Conservation (phyloP, 2,329 filamentous ascomycete species). For the Aspergillus novoparasiticus region DNA sequence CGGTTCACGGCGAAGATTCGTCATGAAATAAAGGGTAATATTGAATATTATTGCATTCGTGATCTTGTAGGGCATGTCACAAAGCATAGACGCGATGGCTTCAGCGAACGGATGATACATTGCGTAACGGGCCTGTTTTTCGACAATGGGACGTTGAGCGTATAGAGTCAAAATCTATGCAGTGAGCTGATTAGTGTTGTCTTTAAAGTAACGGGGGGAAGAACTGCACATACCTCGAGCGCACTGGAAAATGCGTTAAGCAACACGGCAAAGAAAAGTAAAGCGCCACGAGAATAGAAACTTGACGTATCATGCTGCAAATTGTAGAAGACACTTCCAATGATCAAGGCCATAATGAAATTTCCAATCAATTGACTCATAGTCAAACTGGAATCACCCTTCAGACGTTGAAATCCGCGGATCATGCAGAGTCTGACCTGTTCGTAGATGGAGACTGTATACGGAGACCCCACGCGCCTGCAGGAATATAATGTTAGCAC, state of each 20-base stretch:
- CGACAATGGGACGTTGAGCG: slow-evolving; percentile 16
- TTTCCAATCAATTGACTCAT: slow-evolving; percentile 69
- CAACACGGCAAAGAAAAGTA: slow-evolving; percentile 85
- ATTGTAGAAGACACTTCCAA: slow-evolving; percentile 81
- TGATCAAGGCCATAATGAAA: slow-evolving; percentile 73
- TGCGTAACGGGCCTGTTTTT: slow-evolving; percentile 19
- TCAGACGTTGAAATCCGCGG: slow-evolving; percentile 76
- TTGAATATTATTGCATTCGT: slow-evolving; percentile 73
- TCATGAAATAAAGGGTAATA: slow-evolving; percentile 79
- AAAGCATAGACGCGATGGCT: slow-evolving; percentile 12
- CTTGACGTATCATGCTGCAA: slow-evolving; percentile 64
- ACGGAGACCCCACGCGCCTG: slow-evolving; percentile 71
- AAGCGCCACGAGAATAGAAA: slow-evolving; percentile 77
- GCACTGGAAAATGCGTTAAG: slow-evolving; percentile 83
- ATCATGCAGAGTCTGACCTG: slow-evolving; percentile 79
- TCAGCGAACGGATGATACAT: slow-evolving; percentile 19
- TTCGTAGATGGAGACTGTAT: slow-evolving; percentile 74
- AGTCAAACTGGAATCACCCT: slow-evolving; percentile 75
- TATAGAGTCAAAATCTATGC: slow-evolving; percentile 69
- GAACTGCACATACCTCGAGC: slow-evolving; percentile 59
- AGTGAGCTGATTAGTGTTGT: slow-evolving; percentile 18
- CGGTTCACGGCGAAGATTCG: slow-evolving; percentile 71
- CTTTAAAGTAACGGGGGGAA: background rate
- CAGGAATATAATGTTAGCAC: slow-evolving; percentile 3
- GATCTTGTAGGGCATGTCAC: slow-evolving; percentile 70